Evolutionary conservation across 2,329 filamentous ascomycete species (phyloP), one percentile per base, ranked within the genome.

Genomic region (Hymenoscyphus fraxineus): DNA sequence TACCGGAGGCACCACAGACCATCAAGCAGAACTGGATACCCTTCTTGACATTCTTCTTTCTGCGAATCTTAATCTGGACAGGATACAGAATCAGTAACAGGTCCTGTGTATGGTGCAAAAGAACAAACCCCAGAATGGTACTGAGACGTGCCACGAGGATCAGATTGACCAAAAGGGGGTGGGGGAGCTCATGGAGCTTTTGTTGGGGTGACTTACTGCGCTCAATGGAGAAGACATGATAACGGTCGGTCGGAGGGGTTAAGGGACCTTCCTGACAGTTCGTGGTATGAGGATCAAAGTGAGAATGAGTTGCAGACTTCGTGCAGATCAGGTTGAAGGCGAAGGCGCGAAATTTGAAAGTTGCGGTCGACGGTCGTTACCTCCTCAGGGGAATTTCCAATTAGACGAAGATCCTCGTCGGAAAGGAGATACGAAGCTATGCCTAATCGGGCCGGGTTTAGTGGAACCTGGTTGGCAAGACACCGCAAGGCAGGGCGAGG

Each of bases 1-100:
- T 98, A 80, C 95, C 95, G 74, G 94, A 98, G 78, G 95, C 95
- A 83, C 95, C 95, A 79, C 95, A 98, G 76, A 99, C 95, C 95
- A 99, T 99, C 87, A 99, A 82, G 81, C 93, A 98, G 85, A 99
- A 99, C 85, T 99, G 95, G 78, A 99, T 98, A 78, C 95, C 95
- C 71, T 76, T 76, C 70, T 76, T 76, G 83, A 99, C 94, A 87
- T 99, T 98, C 91, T 99, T 99, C 94, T 99, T 99, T 82, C 92
- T 90, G 82, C 95, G 93, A 79, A 97, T 93, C 91, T 97, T 95
- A 81, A 96, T 92, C 88, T 92, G 79, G 68, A 74, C 69, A 72
- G 71, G 57, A 64, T 41, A 57, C 65, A 64, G 58, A 58, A 65
- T 74, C 65, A 73, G 73, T 71, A 68, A 67, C 55, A 58, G 58